Conservation (phyloP, 1,284 basidiomycete species). For the Exobasidium rhododendri region DNA sequence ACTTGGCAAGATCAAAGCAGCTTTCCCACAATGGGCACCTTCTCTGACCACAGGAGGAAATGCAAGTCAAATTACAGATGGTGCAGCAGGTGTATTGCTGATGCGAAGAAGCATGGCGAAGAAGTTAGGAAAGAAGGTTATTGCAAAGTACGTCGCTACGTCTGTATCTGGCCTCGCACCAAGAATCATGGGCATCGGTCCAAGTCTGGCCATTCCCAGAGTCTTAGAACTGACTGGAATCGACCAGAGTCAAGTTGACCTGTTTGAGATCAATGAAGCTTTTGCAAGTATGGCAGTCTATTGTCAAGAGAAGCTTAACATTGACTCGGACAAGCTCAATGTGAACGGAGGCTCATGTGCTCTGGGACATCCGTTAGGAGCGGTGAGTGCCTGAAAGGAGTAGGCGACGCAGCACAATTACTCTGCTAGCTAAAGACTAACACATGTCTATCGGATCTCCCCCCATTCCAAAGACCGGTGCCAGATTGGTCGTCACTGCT, state of each 20-base stretch:
- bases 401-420: not conserved
- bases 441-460: too few species aligned
- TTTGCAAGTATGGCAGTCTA: slow-evolving; percentile 59
- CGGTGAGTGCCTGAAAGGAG: slow-evolving; percentile 56
- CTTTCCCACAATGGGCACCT: slow-evolving; percentile 84
- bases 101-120: slow-evolving; percentile 84
- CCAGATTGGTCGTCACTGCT: slow-evolving; percentile 81
- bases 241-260: slow-evolving; percentile 69
- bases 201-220: slow-evolving; percentile 33
- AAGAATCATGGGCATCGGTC: slow-evolving; percentile 73
- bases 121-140: slow-evolving; percentile 68
- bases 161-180: slow-evolving; percentile 70
- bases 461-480: slow-evolving; percentile 82
- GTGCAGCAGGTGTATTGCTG: slow-evolving; percentile 76
- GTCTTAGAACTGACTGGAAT: slow-evolving; percentile 66
- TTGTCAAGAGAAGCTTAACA: slow-evolving; percentile 68
- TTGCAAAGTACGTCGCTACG: slow-evolving; percentile 76
- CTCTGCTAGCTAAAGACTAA: not conserved
- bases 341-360: slow-evolving; percentile 88
- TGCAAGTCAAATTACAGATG: slow-evolving; percentile 76
- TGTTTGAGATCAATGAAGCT: slow-evolving; percentile 82
- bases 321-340: slow-evolving; percentile 65
- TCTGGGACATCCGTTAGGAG: slow-evolving; percentile 81
- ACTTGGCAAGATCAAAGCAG: slow-evolving; percentile 68
- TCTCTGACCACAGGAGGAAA: slow-evolving; percentile 80